Evolutionary conservation across 2,329 filamentous ascomycete species (phyloP).

Genomic region (Fusarium domesticum): DNA sequence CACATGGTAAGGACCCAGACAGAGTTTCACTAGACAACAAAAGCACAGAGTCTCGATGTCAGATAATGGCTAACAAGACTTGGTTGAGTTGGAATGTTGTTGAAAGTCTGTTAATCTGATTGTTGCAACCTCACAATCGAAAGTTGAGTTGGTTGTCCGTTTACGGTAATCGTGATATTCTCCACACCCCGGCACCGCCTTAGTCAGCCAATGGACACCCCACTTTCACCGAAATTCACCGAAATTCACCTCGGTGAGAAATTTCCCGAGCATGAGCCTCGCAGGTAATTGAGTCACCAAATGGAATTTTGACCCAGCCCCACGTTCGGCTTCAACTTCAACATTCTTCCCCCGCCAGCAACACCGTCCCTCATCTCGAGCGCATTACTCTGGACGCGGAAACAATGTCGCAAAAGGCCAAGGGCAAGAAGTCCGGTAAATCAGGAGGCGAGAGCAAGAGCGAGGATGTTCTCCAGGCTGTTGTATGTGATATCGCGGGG

Average conservation of each 20-base stretch:
- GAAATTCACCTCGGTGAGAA: conserved; percentile 30
- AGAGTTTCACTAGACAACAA: neutral
- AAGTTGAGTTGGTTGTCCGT: neutral
- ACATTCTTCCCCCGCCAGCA: conserved; percentile 15
- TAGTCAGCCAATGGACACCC: conserved; percentile 14
- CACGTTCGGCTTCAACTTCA: conserved; percentile 9
- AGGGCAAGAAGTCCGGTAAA: conserved; percentile 54
- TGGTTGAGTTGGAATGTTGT: neutral
- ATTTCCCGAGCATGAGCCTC: conserved; percentile 17
- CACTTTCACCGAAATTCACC: conserved; percentile 9
- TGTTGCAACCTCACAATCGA: neutral
- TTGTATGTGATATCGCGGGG: conserved; percentile 43
- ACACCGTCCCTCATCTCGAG: conserved; percentile 10
- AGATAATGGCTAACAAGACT: neutral
- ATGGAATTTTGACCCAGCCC: conserved; percentile 21
- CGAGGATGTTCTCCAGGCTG: conserved; percentile 58
- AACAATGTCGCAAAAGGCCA: conserved; percentile 48
- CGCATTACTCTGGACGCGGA: conserved; percentile 11
- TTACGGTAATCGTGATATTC: neutral
- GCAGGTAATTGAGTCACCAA: conserved; percentile 31
- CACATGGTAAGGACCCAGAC: neutral
- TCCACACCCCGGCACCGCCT: conserved; percentile 10
- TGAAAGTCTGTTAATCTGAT: neutral
- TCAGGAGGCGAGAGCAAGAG: conserved; percentile 51
- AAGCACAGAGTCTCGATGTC: neutral